These are phyloP conservation scores for Arachis stenosperma DNA, from an alignment of 306 rosid species.

Conservation along the genomic window DNA sequence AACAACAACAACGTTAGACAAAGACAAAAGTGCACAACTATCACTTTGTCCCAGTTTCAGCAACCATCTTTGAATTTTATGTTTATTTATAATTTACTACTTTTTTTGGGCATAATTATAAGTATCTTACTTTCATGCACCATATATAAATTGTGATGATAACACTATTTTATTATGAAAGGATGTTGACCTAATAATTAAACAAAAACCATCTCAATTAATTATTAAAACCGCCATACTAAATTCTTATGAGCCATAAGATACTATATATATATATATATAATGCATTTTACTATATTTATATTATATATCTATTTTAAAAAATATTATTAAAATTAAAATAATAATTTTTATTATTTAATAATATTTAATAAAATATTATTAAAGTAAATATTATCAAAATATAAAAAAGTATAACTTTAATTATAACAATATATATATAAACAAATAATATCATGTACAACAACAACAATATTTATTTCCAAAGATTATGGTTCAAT, in stretches of 20 bases:
- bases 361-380: no score
- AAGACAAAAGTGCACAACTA: background rate
- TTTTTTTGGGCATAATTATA: no score
- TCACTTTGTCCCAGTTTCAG: background rate
- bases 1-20: background rate
- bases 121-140: background rate
- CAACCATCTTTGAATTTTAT: background rate
- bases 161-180: background rate
- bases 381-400: background rate
- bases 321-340: no score
- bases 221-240: background rate
- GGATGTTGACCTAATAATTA: background rate
- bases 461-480: background rate
- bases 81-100: background rate
- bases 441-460: no score
- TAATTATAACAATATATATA: no score
- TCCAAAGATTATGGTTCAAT: background rate
- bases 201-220: background rate
- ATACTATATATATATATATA: no score
- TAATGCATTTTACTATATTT: no score
- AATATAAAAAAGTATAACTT: background rate
- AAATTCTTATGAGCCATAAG: background rate
- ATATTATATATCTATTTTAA: no score
- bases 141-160: no score
- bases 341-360: no score